Evolutionary conservation across 176 grass and related monocot genomes (phyloP).

Genomic region (Typha latifolia): DNA sequence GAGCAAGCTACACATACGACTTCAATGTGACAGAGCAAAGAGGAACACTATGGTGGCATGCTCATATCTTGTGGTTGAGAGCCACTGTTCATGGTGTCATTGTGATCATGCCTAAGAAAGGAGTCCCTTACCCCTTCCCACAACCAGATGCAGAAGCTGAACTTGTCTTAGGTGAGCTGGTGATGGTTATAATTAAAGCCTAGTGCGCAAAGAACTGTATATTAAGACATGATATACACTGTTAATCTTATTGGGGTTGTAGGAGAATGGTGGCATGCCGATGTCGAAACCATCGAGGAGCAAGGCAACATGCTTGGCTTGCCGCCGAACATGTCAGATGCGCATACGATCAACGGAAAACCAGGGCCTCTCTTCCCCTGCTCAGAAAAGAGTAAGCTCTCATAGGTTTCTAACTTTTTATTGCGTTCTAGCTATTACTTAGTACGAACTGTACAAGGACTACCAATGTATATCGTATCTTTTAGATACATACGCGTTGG

Average conservation of each 20-base stretch:
- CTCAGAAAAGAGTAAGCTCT: conserved; percentile 10
- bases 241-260: background rate
- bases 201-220: too few species aligned
- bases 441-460: too few species aligned
- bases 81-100: conserved; percentile 64
- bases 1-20: conserved; percentile 41
- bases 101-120: conserved; percentile 36
- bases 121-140: conserved; percentile 50
- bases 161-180: conserved; percentile 26
- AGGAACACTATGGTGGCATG: conserved; percentile 89
- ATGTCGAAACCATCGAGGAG: conserved; percentile 36
- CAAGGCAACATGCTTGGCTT: conserved; percentile 31
- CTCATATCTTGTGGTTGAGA: conserved; percentile 42
- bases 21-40: conserved; percentile 57
- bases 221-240: background rate
- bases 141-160: conserved; percentile 50
- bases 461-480: background rate
- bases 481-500: conserved; percentile 61
- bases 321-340: conserved; percentile 34
- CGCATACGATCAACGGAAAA: conserved; percentile 39
- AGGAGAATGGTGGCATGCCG: conserved; percentile 58
- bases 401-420: too few species aligned
- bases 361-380: conserved; percentile 41
- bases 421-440: too few species aligned
- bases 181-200: too few species aligned